Conservation (phyloP, 2,329 filamentous ascomycete species). For the Colletotrichum neosansevieriae region DNA sequence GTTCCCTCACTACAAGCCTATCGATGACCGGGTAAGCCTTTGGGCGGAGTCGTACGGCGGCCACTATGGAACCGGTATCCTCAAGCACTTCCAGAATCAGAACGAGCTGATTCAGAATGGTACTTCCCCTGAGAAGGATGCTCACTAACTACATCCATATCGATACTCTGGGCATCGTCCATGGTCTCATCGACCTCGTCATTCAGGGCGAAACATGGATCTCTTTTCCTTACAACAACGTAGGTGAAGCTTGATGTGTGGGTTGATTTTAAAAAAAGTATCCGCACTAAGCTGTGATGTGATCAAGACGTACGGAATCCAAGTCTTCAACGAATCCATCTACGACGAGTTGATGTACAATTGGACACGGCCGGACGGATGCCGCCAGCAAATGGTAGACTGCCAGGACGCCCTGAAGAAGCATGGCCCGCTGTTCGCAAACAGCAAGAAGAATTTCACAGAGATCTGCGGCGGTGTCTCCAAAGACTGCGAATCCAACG, state of each 20-base stretch:
- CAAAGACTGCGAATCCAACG: constrained; percentile 45
- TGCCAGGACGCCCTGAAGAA: constrained; percentile 59
- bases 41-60: constrained; percentile 66
- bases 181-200: constrained; percentile 75
- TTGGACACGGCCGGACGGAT: constrained; percentile 58
- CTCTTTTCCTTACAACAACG: constrained; percentile 71
- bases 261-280: fast-evolving
- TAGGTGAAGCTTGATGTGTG: not conserved
- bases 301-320: constrained; percentile 67
- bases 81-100: constrained; percentile 69
- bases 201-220: constrained; percentile 70
- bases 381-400: constrained; percentile 62
- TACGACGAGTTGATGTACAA: constrained; percentile 50
- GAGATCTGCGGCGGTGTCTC: constrained; percentile 28
- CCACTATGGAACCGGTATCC: constrained; percentile 65
- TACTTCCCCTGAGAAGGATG: constrained; percentile 60
- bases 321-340: constrained; percentile 59
- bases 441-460: constrained; percentile 39
- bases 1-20: constrained; percentile 66
- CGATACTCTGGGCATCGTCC: constrained; percentile 76
- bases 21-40: constrained; percentile 66
- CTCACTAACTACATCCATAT: constrained; percentile 61
- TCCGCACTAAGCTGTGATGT: not conserved
- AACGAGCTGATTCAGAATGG: constrained; percentile 68
- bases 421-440: constrained; percentile 41